Conservation (phyloP, 306 rosid genomes). For the Begonia peltatifolia region DNA sequence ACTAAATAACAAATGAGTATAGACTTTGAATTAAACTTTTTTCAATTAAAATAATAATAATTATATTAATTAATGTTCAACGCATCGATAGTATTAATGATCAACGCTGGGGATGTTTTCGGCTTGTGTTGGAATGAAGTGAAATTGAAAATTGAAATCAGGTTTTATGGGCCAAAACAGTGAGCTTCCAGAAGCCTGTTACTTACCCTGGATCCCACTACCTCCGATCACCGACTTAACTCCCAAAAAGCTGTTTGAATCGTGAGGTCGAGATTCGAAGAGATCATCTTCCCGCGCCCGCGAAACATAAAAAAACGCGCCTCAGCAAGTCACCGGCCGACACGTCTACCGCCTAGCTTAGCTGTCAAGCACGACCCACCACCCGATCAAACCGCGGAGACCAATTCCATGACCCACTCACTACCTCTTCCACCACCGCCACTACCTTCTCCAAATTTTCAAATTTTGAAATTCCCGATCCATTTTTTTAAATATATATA, state of each 20-base stretch:
- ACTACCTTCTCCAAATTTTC: background rate
- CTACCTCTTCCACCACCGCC: background rate
- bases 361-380: constrained; percentile 3
- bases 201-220: too few relatives aligned
- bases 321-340: background rate
- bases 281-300: background rate
- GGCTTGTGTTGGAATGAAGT: too few relatives aligned
- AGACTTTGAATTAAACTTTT: too few relatives aligned
- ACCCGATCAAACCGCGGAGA: background rate
- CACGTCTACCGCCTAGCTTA: background rate
- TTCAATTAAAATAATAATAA: too few relatives aligned
- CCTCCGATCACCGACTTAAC: too few relatives aligned
- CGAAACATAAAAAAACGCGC: background rate
- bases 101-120: too few relatives aligned
- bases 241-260: background rate
- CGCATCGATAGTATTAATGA: too few relatives aligned
- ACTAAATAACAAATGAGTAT: too few relatives aligned
- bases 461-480: background rate
- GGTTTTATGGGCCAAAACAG: too few relatives aligned
- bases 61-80: too few relatives aligned
- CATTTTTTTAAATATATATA: background rate
- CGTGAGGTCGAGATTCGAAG: background rate
- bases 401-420: background rate
- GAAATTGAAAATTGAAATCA: too few relatives aligned
- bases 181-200: too few relatives aligned